phyloP scores from a whole-genome alignment of 768 basidiomycete genomes.

The Rhizopogon rudus region DNA sequence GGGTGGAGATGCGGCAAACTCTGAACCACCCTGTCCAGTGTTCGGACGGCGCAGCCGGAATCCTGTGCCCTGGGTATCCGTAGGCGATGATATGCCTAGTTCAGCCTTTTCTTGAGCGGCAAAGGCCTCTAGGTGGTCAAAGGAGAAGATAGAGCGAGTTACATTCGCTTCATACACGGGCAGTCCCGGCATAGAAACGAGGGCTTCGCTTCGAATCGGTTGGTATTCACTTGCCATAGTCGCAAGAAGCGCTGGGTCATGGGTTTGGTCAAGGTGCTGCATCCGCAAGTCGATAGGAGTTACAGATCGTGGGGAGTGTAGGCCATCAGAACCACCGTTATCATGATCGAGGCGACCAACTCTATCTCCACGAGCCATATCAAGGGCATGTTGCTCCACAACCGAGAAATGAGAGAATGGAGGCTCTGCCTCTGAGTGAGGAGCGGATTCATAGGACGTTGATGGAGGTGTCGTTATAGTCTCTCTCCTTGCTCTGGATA shows the following conservation, averaged over 20 bases:
- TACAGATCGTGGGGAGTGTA: not conserved
- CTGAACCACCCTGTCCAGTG: slow-evolving; percentile 8
- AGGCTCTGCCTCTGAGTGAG: slow-evolving; percentile 25
- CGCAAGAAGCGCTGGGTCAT: slow-evolving; percentile 46
- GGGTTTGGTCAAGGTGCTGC: slow-evolving; percentile 35
- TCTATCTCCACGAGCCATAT: slow-evolving; percentile 32
- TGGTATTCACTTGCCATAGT: slow-evolving; percentile 12
- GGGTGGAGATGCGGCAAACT: slow-evolving; percentile 1
- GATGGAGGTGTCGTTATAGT: slow-evolving; percentile 38
- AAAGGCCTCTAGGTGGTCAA: slow-evolving; percentile 71
- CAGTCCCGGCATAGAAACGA: slow-evolving; percentile 38
- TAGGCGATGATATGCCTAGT: slow-evolving; percentile 53
- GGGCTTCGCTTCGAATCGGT: slow-evolving; percentile 23
- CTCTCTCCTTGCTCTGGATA: slow-evolving; percentile 66
- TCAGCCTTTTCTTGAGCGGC: slow-evolving; percentile 62
- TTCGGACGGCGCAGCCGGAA: slow-evolving; percentile 12
- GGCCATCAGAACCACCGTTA: slow-evolving; percentile 3
- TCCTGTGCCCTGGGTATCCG: slow-evolving; percentile 17
- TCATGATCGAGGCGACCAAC: slow-evolving; percentile 11
- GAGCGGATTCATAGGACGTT: slow-evolving; percentile 23
- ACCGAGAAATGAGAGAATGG: slow-evolving; percentile 40
- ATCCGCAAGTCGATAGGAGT: slow-evolving; percentile 29
- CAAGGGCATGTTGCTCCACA: slow-evolving; percentile 45
- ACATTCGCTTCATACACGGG: slow-evolving; percentile 67
- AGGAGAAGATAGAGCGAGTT: slow-evolving; percentile 63